Percentiles rank a stretch among this genome's conserved stretches.
These are phyloP conservation scores for Dryas octopetala DNA, from an alignment of 306 rosid genomes.

Conservation along the genomic window DNA sequence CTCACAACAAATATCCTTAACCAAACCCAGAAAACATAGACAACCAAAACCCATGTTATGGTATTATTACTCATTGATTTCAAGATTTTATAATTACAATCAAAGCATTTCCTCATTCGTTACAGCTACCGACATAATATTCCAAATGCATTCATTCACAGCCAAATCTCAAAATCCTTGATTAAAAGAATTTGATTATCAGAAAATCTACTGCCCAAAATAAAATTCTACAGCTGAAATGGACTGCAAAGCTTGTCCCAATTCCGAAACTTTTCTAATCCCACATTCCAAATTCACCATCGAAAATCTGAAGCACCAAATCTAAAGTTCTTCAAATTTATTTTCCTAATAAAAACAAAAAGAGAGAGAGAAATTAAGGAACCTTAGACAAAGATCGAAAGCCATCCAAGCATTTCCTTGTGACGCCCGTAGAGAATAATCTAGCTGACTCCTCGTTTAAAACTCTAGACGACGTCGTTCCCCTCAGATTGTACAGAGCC, in stretches of 20 bases:
- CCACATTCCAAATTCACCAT: neutral
- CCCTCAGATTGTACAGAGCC: slow-evolving; percentile 19
- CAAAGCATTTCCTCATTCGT: too few relatives aligned
- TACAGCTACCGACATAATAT: neutral
- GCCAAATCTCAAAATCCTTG: neutral
- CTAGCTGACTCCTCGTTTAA: neutral
- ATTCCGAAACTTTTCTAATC: neutral
- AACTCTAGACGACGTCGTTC: neutral
- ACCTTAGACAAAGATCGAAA: slow-evolving; percentile 24
- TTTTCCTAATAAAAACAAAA: neutral
- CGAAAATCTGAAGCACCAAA: neutral
- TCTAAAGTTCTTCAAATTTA: neutral
- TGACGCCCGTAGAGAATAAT: slow-evolving; percentile 13
- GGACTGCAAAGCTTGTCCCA: neutral
- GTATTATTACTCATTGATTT: neutral
- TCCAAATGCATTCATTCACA: neutral
- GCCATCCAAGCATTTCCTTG: slow-evolving; percentile 13
- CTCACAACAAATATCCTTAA: neutral
- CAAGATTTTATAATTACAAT: neutral
- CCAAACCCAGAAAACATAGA: neutral
- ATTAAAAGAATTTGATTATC: neutral
- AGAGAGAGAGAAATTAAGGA: neutral
- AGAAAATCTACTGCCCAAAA: neutral
- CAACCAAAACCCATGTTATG: neutral
- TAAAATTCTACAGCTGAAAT: neutral